These are phyloP conservation scores for Neocatenulostroma microsporum DNA, from an alignment of 2,329 filamentous ascomycete species.

Conservation along the genomic window DNA sequence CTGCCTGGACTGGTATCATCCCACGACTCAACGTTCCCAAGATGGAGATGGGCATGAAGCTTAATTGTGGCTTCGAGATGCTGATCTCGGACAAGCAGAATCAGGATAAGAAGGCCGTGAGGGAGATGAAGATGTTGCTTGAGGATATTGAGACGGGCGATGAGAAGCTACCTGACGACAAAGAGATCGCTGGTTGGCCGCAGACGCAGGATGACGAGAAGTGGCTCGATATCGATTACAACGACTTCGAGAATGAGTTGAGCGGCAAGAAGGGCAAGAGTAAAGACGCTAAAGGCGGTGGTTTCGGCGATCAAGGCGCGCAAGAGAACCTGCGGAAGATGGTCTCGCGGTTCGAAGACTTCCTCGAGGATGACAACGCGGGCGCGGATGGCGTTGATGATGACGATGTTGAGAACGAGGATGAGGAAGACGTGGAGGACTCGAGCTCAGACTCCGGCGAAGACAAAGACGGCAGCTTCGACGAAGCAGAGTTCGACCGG, in stretches of 20 bases:
- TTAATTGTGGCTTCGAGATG: constrained; percentile 87
- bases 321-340: constrained; percentile 80
- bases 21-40: constrained; percentile 31
- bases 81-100: constrained; percentile 61
- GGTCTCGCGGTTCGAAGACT: constrained; percentile 86
- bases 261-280: constrained; percentile 34
- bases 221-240: constrained; percentile 88
- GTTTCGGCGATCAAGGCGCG: constrained; percentile 57
- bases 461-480: constrained; percentile 65
- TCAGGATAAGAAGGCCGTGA: constrained; percentile 58
- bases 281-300: constrained; percentile 14
- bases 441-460: constrained; percentile 52
- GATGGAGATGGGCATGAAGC: constrained; percentile 74
- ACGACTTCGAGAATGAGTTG: constrained; percentile 79
- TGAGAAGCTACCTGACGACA: constrained; percentile 59
- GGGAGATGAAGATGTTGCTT: constrained; percentile 69
- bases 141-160: constrained; percentile 69
- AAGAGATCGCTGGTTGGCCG: constrained; percentile 66
- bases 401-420: constrained; percentile 59
- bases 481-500: constrained; percentile 73
- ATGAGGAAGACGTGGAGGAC: constrained; percentile 39
- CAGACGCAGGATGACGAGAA: constrained; percentile 70
- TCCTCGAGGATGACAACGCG: constrained; percentile 77
- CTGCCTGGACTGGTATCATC: constrained; percentile 45
- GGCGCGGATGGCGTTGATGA: constrained; percentile 71